These are phyloP conservation scores for Mycena albidolilacea DNA, from an alignment of 768 basidiomycete species.

Conservation along the genomic window DNA sequence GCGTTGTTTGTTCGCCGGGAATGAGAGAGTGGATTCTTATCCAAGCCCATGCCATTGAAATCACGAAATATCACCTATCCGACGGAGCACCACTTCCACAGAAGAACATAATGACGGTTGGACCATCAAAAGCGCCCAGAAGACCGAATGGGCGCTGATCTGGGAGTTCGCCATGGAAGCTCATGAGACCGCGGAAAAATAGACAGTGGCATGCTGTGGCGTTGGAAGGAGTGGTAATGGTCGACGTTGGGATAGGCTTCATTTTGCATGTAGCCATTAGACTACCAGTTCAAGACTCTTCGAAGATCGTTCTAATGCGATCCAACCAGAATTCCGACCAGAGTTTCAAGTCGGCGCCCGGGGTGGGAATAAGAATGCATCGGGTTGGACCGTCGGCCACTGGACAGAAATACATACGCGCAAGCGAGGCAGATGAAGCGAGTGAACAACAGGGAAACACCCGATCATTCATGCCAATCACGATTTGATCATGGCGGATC, in stretches of 20 bases:
- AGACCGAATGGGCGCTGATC: constrained; percentile 15
- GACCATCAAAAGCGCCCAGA: constrained; percentile 16
- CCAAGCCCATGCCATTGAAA: not conserved
- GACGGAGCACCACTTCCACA: not conserved
- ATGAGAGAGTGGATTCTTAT: not conserved
- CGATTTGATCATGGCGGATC: no score
- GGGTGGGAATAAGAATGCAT: not conserved
- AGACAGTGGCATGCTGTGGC: not conserved
- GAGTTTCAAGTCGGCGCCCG: not conserved
- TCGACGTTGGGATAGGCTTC: no score
- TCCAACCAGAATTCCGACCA: not conserved
- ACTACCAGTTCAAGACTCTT: no score
- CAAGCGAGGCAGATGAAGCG: no score
- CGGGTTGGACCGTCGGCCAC: not conserved
- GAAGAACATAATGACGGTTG: not conserved
- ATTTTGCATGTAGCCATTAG: no score
- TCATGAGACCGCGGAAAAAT: not conserved
- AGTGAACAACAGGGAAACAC: no score
- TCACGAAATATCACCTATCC: not conserved
- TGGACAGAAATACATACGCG: no score
- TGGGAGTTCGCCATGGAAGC: not conserved
- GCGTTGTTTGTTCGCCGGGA: constrained; percentile 28
- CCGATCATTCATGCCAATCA: no score
- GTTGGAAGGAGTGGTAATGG: no score
- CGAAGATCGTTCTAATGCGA: no score